Percentiles rank a stretch among this genome's conserved stretches.
phyloP scores from a whole-genome alignment of 768 basidiomycete species.

The Rhodotorula kratochvilovae region DNA sequence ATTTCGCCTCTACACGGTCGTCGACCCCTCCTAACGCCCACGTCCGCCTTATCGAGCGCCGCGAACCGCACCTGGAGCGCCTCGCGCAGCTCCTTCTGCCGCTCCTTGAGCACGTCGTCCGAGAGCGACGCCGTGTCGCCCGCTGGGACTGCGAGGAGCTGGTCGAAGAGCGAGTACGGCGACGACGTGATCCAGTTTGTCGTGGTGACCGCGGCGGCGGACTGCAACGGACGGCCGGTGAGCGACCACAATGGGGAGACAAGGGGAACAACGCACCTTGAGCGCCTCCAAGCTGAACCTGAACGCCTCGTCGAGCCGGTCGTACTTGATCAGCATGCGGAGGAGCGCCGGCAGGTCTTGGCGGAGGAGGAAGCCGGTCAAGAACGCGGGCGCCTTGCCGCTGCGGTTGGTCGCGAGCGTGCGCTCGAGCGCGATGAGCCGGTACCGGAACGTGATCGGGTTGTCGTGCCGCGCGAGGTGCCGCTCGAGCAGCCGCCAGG shows the following conservation, averaged over 20 bases:
- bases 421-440: constrained; percentile 69
- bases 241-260: constrained; percentile 48
- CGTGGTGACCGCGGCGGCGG: constrained; percentile 49
- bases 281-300: constrained; percentile 38
- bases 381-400: constrained; percentile 68
- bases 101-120: constrained; percentile 19
- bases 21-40: not conserved
- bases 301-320: constrained; percentile 70
- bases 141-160: constrained; percentile 56
- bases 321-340: constrained; percentile 69
- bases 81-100: constrained; percentile 18
- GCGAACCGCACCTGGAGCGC: constrained; percentile 5
- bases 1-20: constrained; percentile 62
- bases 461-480: constrained; percentile 74
- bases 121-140: constrained; percentile 18
- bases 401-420: constrained; percentile 64
- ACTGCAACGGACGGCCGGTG: constrained; percentile 55
- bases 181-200: constrained; percentile 62
- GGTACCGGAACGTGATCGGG: constrained; percentile 66
- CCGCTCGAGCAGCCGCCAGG: constrained; percentile 81
- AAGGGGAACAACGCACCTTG: constrained; percentile 53
- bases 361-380: constrained; percentile 59
- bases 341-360: constrained; percentile 80
- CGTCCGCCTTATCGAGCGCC: constrained; percentile 18
- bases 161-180: constrained; percentile 77